Percentiles rank a stretch among this genome's conserved stretches.
phyloP scores from a whole-genome alignment of 176 grass and related monocot genomes.

The Eragrostis nindensis region DNA sequence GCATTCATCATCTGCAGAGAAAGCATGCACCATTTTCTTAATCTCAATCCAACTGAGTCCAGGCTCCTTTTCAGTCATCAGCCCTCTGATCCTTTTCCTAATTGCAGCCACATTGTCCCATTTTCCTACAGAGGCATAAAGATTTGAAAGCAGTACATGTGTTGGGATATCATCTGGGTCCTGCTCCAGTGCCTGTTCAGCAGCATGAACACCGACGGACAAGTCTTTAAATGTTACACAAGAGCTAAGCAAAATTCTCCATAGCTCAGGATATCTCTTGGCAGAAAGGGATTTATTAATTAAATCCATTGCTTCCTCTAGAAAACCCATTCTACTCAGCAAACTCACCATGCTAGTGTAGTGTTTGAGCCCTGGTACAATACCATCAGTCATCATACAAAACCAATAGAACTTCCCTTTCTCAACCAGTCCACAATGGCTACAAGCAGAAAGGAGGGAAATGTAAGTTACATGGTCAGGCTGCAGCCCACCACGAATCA shows the following conservation, averaged over 20 bases:
- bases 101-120: slow-evolving; percentile 71
- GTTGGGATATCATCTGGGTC: slow-evolving; percentile 75
- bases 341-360: slow-evolving; percentile 93
- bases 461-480: slow-evolving; percentile 90
- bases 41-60: slow-evolving; percentile 82
- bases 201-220: slow-evolving; percentile 54
- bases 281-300: slow-evolving; percentile 62
- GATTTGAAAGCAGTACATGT: slow-evolving; percentile 83
- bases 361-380: slow-evolving; percentile 73
- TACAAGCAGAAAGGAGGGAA: slow-evolving; percentile 83
- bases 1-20: slow-evolving; percentile 57
- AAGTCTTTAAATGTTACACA: slow-evolving; percentile 70
- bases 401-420: slow-evolving; percentile 93
- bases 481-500: slow-evolving; percentile 60
- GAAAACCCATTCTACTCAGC: slow-evolving; percentile 65
- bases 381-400: slow-evolving; percentile 72
- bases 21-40: slow-evolving; percentile 54
- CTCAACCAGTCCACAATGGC: slow-evolving; percentile 65
- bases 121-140: slow-evolving; percentile 72
- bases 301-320: slow-evolving; percentile 73
- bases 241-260: slow-evolving; percentile 86
- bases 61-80: slow-evolving; percentile 74
- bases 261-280: slow-evolving; percentile 70
- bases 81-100: slow-evolving; percentile 69
- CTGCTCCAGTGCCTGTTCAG: slow-evolving; percentile 49